phyloP scores from a whole-genome alignment of 2,329 filamentous ascomycete genomes.

The Arthrobotrys conoides region DNA sequence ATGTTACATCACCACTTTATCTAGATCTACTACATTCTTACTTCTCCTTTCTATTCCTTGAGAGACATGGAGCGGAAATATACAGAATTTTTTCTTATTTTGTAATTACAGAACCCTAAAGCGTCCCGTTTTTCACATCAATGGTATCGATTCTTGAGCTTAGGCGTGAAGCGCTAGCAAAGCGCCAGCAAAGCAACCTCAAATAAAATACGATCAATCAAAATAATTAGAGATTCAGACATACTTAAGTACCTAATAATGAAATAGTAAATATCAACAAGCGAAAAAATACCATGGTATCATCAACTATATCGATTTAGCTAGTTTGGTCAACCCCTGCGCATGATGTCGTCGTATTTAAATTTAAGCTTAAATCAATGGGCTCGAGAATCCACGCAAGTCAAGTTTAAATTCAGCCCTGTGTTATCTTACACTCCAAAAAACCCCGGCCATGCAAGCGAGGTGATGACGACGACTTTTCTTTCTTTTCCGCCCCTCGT shows the following conservation, averaged over 20 bases:
- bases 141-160: background rate
- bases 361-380: conserved; percentile 37
- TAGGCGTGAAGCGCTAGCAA: conserved; percentile 1
- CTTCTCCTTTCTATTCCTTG: background rate
- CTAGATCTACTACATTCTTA: conserved; percentile 1
- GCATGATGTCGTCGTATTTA: conserved; percentile 12
- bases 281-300: background rate
- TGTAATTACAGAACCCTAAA: conserved; percentile 12
- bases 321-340: background rate
- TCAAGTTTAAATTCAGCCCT: conserved; percentile 8
- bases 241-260: too few species aligned
- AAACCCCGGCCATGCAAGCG: background rate
- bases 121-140: background rate
- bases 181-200: too few species aligned
- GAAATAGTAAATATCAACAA: too few species aligned
- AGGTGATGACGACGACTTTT: conserved; percentile 31
- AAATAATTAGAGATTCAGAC: too few species aligned
- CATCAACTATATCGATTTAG: background rate
- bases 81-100: conserved; percentile 1
- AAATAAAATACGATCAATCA: too few species aligned
- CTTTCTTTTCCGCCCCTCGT: too few species aligned
- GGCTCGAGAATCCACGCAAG: background rate
- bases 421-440: background rate
- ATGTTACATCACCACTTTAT: conserved; percentile 20
- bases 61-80: conserved; percentile 7